Base-by-base conservation (phyloP, 257 asterid genomes). In the Rubia yunnanensis region DNA sequence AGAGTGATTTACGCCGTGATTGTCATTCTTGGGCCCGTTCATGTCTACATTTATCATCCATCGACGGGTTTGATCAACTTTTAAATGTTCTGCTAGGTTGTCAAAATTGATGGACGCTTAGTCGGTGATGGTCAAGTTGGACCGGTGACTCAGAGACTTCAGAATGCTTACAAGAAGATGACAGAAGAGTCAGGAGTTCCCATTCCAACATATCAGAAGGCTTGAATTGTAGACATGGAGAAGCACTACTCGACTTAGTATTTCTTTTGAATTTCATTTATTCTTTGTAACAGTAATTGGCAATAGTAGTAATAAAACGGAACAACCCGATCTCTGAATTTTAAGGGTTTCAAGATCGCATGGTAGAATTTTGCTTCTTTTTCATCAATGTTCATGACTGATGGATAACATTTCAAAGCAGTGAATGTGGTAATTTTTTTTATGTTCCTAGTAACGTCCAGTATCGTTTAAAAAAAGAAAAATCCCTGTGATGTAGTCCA, bases 101-200 rank as follows among this genome's bases (percentile, higher is more conserved):
- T 80, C 65, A 83, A 77, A 69, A 83, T 92, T 39, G 98, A 92
- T 62, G 96, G 96, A 27, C 95, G 98, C 52, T 63, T 71, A 49
- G 54, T 92, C 22, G 96, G 96, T 7, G 82, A 87, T 72, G 98
- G 98, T 61, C 52, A 56, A 64, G 94, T 92, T 56, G 98, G 98
- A 77, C 84, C 95, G 0, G 78, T 85, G 73, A 92, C 96, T 41
- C 88, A 67, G 68, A 83, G 82, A 72, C 60, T 92, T 75, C 96
- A 87, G 73, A 71, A 62, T 60, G 95, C 87, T 74, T 92, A 77
- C 67, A 74, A 52, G 67, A 79, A 71, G 28, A 72, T 89, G 76
- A 74, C 81, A 20, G 74, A 78, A 39, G 95, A 81, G 41, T 66
- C 83, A 20, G 96, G 98, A 57, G 92, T 92, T 66, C 83, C 88